These are phyloP conservation scores for Tagetes erecta DNA, from an alignment of 129 eudicot species.

Conservation along the genomic window DNA sequence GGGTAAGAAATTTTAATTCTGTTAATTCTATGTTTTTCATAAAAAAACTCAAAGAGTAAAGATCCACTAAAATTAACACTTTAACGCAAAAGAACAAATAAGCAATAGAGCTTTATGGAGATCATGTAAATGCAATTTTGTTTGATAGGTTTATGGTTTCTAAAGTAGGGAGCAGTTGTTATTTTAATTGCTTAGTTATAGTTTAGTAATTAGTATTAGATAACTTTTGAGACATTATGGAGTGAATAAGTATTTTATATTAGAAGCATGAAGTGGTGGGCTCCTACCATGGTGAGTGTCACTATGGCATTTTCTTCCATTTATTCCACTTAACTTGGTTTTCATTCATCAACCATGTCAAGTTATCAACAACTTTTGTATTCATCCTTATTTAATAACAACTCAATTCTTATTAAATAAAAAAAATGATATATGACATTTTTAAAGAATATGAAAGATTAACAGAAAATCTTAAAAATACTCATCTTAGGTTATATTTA, in stretches of 20 bases:
- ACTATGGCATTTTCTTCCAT: constrained; percentile 33
- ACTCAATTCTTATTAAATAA: neutral
- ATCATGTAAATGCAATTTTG: constrained; percentile 4
- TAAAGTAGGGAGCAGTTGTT: constrained; percentile 33
- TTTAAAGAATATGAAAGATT: no score
- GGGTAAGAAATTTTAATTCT: neutral
- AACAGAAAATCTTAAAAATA: no score
- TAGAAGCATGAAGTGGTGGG: constrained; percentile 32
- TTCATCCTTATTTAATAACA: neutral
- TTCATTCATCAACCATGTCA: constrained; percentile 30
- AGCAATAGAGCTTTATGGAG: constrained; percentile 10
- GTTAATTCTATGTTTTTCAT: neutral
- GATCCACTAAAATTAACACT: neutral
- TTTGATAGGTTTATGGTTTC: constrained; percentile 30
- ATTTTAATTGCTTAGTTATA: constrained; percentile 5
- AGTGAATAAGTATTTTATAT: constrained; percentile 12
- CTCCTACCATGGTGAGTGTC: constrained; percentile 36
- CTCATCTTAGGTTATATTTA: neutral
- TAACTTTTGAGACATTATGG: constrained; percentile 16
- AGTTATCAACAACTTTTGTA: neutral
- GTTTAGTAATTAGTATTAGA: constrained; percentile 18
- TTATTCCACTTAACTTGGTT: constrained; percentile 34
- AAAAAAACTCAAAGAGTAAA: neutral
- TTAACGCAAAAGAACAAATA: constrained; percentile 24
- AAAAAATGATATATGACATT: neutral